Evolutionary conservation across 495 filamentous ascomycete genomes (phyloP).

Genomic region (Pseudoneurospora amorphoporcata): DNA sequence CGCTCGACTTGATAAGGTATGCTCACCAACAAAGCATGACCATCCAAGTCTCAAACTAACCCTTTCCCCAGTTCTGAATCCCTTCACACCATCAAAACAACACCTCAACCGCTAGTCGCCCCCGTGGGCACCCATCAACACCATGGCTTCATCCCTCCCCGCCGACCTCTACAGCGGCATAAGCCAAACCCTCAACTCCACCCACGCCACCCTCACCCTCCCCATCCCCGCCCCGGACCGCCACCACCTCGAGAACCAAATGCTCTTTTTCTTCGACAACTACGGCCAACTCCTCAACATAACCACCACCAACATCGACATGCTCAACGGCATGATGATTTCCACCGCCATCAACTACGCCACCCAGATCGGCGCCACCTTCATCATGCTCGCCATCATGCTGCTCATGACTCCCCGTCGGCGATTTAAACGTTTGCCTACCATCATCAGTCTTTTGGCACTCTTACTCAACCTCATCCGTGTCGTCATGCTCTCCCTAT

Average conservation of each 20-base stretch:
- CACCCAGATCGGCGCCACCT: slow-evolving; percentile 61
- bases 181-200: not conserved
- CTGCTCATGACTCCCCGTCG: slow-evolving; percentile 26
- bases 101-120: not conserved
- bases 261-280: not conserved
- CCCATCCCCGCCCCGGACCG: not conserved
- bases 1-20: not conserved
- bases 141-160: not conserved
- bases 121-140: not conserved
- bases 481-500: slow-evolving; percentile 46
- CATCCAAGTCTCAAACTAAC: not conserved
- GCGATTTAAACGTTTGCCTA: slow-evolving; percentile 12
- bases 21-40: not conserved
- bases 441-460: slow-evolving; percentile 15
- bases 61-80: not conserved
- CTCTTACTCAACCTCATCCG: slow-evolving; percentile 49
- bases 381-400: slow-evolving; percentile 56
- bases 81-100: not conserved
- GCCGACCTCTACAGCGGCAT: not conserved
- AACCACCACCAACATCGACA: slow-evolving; percentile 37
- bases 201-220: not conserved
- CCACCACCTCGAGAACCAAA: not conserved
- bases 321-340: slow-evolving; percentile 32
- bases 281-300: slow-evolving; percentile 29
- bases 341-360: slow-evolving; percentile 58